These are phyloP conservation scores for Trichoderma hamatum DNA, from an alignment of 2,329 filamentous ascomycete genomes.

Conservation along the genomic window DNA sequence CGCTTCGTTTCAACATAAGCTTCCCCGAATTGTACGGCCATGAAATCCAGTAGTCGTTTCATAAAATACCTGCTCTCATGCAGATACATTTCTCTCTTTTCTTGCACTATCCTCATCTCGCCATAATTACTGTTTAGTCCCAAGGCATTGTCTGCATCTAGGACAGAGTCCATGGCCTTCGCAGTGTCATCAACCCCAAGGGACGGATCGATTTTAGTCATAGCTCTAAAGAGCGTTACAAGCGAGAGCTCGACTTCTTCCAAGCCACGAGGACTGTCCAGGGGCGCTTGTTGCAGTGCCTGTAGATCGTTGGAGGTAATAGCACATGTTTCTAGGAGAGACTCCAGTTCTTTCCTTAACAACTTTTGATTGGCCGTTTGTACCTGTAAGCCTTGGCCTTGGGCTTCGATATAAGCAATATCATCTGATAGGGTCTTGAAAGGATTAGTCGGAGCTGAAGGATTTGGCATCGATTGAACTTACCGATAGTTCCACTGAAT, in stretches of 20 bases:
- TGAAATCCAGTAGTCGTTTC: conserved; percentile 76
- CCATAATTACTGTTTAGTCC: conserved; percentile 74
- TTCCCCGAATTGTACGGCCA: conserved; percentile 78
- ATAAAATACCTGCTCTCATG: conserved; percentile 77
- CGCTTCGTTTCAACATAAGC: conserved; percentile 72
- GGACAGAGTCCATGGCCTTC: conserved; percentile 53
- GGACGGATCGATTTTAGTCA: conserved; percentile 88
- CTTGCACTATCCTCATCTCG: conserved; percentile 89
- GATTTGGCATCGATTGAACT: conserved; percentile 40
- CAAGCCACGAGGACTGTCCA: conserved; percentile 71
- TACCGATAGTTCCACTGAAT: conserved; percentile 91
- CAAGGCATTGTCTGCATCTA: conserved; percentile 46
- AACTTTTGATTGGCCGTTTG: conserved; percentile 97
- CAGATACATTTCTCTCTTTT: conserved; percentile 90
- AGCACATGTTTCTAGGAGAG: conserved; percentile 86
- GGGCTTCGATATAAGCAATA: conserved; percentile 95
- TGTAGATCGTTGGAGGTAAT: conserved; percentile 77
- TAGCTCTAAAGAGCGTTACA: conserved; percentile 84
- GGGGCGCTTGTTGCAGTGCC: conserved; percentile 70
- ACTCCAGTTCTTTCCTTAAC: conserved; percentile 84
- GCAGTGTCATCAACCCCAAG: conserved; percentile 59
- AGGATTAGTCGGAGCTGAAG: background rate
- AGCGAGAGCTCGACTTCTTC: conserved; percentile 77
- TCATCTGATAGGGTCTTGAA: conserved; percentile 86
- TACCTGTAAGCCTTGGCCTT: conserved; percentile 94